A percentile compares a stretch with the other conserved stretches of the same genome.
phyloP scores from a whole-genome alignment of 495 filamentous ascomycete species.

The Penicillium daleae region DNA sequence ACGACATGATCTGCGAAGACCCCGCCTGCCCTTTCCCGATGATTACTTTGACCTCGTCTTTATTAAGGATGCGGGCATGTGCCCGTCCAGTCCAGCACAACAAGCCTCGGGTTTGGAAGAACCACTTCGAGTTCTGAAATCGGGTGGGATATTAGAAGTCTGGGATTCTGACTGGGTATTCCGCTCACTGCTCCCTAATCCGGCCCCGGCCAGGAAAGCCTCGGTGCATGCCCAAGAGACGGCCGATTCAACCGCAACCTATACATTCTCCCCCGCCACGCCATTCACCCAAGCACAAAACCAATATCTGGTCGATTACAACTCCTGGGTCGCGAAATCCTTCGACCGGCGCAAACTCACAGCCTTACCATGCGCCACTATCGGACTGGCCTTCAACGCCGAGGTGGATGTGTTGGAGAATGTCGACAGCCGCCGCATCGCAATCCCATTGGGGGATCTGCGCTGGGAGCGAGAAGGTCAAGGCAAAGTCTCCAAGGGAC shows the following conservation, averaged over 20 bases:
- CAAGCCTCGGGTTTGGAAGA: constrained; percentile 72
- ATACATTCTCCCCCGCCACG: constrained; percentile 80
- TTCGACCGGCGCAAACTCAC: constrained; percentile 72
- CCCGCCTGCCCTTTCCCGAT: constrained; percentile 79
- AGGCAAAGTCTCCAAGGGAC: constrained; percentile 43
- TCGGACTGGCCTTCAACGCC: constrained; percentile 77
- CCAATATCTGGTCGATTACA: constrained; percentile 80
- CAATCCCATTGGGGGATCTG: constrained; percentile 82
- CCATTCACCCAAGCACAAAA: constrained; percentile 79
- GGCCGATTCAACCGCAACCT: constrained; percentile 71
- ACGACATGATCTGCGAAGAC: constrained; percentile 78
- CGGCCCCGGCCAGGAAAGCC: constrained; percentile 59
- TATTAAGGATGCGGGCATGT: constrained; percentile 82
- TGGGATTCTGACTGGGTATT: constrained; percentile 84
- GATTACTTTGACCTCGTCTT: constrained; percentile 89
- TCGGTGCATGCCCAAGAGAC: constrained; percentile 62
- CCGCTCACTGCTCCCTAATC: constrained; percentile 75
- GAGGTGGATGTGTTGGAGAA: constrained; percentile 73
- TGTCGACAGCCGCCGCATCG: constrained; percentile 74
- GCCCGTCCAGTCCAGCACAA: constrained; percentile 61
- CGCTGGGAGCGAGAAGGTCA: constrained; percentile 80
- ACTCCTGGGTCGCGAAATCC: constrained; percentile 77
- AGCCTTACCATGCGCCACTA: constrained; percentile 76
- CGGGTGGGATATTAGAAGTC: constrained; percentile 81
- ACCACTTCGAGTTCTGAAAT: constrained; percentile 73